Conservation (phyloP, 495 filamentous ascomycete species). For the Physcia stellaris region DNA sequence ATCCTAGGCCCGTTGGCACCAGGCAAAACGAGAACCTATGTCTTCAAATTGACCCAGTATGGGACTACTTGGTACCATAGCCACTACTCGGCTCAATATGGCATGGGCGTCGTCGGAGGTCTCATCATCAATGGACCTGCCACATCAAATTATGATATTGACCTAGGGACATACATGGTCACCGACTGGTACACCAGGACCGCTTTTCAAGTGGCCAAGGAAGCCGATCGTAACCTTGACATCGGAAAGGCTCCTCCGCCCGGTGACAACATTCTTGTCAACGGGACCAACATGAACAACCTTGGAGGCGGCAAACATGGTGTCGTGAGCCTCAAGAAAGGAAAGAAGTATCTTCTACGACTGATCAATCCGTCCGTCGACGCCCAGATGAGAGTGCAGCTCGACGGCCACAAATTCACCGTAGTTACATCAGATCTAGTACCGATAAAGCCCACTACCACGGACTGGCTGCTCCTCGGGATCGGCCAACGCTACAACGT, state of each 20-base stretch:
- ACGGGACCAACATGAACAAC: too few species aligned
- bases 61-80: constrained; percentile 46
- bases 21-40: constrained; percentile 25
- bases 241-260: too few species aligned
- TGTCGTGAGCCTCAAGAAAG: too few species aligned
- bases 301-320: too few species aligned
- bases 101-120: constrained; percentile 22
- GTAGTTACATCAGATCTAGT: constrained; percentile 38
- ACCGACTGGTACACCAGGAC: constrained; percentile 23
- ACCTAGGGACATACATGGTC: constrained; percentile 36
- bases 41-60: constrained; percentile 39
- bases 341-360: constrained; percentile 15
- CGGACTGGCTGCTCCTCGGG: constrained; percentile 34
- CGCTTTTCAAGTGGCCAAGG: constrained; percentile 9
- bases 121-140: constrained; percentile 27
- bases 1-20: constrained; percentile 20
- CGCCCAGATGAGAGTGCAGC: constrained; percentile 33
- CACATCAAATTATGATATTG: constrained; percentile 40
- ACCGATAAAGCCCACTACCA: constrained; percentile 32
- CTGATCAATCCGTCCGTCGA: constrained; percentile 33
- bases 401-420: constrained; percentile 34
- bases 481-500: constrained; percentile 67
- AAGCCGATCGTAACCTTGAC: too few species aligned
- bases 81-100: constrained; percentile 41
- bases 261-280: too few species aligned